Conservation (phyloP, 495 filamentous ascomycete species). For the Podospora anserina region DNA sequence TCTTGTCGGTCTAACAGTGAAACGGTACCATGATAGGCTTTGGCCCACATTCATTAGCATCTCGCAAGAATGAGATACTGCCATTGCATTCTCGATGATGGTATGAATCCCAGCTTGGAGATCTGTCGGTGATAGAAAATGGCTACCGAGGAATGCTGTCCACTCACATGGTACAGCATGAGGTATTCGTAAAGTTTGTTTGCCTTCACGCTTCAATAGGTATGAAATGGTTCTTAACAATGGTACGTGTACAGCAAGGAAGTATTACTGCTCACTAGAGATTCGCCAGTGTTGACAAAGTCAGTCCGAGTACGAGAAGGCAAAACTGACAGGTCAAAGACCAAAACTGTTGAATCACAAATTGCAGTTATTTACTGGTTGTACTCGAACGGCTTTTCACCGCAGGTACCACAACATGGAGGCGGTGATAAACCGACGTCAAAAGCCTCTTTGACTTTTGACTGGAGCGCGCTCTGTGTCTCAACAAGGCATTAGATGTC, state of each 20-base stretch:
- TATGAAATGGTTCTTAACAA: background rate
- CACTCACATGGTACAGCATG: background rate
- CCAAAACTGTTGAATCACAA: background rate
- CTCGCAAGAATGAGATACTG: no score
- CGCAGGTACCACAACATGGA: background rate
- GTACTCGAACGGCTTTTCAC: background rate
- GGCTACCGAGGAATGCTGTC: background rate
- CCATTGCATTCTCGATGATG: background rate
- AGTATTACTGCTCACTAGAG: background rate
- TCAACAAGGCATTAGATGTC: no score
- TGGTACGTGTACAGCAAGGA: no score
- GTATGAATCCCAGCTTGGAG: background rate
- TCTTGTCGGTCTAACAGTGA: no score
- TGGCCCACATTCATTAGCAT: no score
- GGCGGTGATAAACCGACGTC: background rate
- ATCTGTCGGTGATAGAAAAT: background rate
- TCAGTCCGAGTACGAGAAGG: background rate
- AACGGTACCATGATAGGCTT: no score
- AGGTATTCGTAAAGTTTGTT: background rate
- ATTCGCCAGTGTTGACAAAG: background rate
- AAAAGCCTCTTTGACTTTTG: background rate
- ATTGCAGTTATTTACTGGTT: background rate
- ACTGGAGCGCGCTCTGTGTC: background rate
- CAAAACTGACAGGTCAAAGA: background rate
- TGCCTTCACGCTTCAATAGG: background rate